Evolutionary conservation across 305 asterid species (phyloP), one percentile per base, ranked within the genome.

Genomic region (Ilex paraguariensis): DNA sequence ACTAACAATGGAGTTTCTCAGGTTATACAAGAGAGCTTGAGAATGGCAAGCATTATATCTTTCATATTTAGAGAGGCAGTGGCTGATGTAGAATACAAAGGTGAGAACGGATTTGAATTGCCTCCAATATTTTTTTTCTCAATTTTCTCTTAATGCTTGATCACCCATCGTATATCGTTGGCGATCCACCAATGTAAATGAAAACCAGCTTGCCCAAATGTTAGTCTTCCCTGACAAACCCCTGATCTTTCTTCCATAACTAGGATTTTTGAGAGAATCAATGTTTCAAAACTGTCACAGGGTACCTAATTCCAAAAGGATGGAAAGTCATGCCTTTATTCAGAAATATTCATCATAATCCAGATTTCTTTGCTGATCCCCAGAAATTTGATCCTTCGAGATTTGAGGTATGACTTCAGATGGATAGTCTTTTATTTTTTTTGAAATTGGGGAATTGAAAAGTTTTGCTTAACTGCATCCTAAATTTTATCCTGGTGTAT

Each of bases 271-370:
- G 17, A 10, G 15, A 32, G 61, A 31, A 16, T 4, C 7, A 72
- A 31, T 53, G 12, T 63, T 65, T 66, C 6, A 21, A 33, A 59
- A 59, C 42, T 49, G 28, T 62, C 46, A 57, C 14, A 91, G 98
- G 96, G 21, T 82, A 75, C 81, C 83, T 79, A 42, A 91, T 92
- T 73, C 98, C 97, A 65, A 92, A 87, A 72, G 98, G 98, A 56
- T 92, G 98, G 98, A 92, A 92, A 78, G 98, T 89, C 10, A 79
- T 92, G 96, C 98, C 98, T 56, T 79, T 89, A 69, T 89, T 92
- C 67, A 89, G 97, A 84, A 92, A 82, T 71, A 89, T 89, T 73
- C 98, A 92, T 77, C 95, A 85, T 64, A 92, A 84, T 74, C 95
- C 95, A 21, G 93, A 85, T 16, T 81, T 83, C 68, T 92, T 92